Conservation (phyloP, 2,329 filamentous ascomycete genomes). For the Colletotrichum sp. region DNA sequence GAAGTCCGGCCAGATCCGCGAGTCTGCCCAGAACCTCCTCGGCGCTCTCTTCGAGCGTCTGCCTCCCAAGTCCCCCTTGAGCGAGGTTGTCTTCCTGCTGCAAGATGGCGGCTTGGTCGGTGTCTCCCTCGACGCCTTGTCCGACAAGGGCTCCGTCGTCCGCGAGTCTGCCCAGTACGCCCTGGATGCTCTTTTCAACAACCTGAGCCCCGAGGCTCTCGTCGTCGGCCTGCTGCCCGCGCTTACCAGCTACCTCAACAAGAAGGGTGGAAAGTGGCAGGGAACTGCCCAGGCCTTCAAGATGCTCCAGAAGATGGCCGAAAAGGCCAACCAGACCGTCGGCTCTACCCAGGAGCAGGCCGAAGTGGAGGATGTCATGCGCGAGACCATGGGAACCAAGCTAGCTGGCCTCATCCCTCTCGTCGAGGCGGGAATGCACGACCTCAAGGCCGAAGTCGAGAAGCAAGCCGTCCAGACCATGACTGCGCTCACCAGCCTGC, state of each 20-base stretch:
- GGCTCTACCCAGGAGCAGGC: conserved; percentile 83
- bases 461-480: conserved; percentile 94
- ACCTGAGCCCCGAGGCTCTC: conserved; percentile 81
- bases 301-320: conserved; percentile 89
- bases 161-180: conserved; percentile 94
- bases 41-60: conserved; percentile 94
- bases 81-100: conserved; percentile 82
- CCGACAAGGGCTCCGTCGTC: conserved; percentile 89
- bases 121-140: conserved; percentile 80
- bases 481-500: conserved; percentile 84
- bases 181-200: conserved; percentile 83
- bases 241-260: conserved; percentile 76
- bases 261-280: conserved; percentile 95
- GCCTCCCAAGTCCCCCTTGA: conserved; percentile 75
- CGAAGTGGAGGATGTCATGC: conserved; percentile 84
- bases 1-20: conserved; percentile 84
- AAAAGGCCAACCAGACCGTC: conserved; percentile 87
- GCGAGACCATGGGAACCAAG: conserved; percentile 88
- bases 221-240: conserved; percentile 82
- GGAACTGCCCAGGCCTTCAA: conserved; percentile 87
- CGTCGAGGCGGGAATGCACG: conserved; percentile 93
- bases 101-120: conserved; percentile 77
- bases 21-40: conserved; percentile 93
- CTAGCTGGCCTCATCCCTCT: conserved; percentile 88
- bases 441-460: conserved; percentile 85